These are phyloP conservation scores for Gossypium rotundifolium DNA, from an alignment of 345 rosid species.

Conservation along the genomic window DNA sequence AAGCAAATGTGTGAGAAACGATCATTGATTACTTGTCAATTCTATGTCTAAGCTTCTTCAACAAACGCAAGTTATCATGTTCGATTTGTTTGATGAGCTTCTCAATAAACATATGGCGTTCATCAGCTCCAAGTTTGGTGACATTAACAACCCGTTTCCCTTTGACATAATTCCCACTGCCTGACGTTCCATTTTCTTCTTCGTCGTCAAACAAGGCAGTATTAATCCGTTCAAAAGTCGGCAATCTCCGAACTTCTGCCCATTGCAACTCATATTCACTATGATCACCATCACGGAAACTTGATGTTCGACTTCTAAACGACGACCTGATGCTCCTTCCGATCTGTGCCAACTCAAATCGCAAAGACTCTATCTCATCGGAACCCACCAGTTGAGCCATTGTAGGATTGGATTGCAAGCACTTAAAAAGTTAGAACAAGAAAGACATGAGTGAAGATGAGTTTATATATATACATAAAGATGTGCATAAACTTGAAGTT, in stretches of 20 bases:
- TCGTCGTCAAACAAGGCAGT: neutral
- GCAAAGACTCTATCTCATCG: constrained; percentile 30
- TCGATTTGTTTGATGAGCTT: neutral
- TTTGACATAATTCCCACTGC: neutral
- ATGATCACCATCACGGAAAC: constrained; percentile 10
- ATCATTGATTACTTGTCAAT: neutral
- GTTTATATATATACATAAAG: neutral
- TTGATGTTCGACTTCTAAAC: constrained; percentile 24
- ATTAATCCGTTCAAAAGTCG: neutral
- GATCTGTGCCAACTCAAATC: constrained; percentile 34
- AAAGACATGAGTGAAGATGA: no score
- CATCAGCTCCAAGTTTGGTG: constrained; percentile 6
- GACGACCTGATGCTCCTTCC: constrained; percentile 41
- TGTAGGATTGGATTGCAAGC: neutral
- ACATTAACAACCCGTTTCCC: neutral
- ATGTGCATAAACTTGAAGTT: neutral
- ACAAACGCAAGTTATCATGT: neutral
- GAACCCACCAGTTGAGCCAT: constrained; percentile 30
- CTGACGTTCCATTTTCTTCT: neutral
- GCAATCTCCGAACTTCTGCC: constrained; percentile 5
- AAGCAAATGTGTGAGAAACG: neutral
- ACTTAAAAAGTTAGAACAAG: neutral
- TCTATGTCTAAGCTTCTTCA: neutral
- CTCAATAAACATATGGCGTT: neutral
- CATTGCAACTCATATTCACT: constrained; percentile 1